A percentile compares a stretch with the other conserved stretches of the same genome.
Evolutionary conservation across 1,139 yeast genomes (phyloP).

Genomic region (Lipomyces yarrowii): DNA sequence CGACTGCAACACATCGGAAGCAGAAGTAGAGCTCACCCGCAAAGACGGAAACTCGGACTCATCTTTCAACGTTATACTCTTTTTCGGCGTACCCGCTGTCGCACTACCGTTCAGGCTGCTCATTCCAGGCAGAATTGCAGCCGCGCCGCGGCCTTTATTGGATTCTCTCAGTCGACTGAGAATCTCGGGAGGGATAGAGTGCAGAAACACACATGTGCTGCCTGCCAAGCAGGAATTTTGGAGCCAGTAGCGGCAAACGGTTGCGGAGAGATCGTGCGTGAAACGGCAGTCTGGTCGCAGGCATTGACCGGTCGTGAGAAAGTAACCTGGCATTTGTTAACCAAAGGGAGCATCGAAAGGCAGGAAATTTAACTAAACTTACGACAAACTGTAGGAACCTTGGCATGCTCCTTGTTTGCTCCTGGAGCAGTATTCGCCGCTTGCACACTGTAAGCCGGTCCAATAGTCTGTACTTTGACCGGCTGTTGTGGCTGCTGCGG

Average conservation of each 20-base stretch:
- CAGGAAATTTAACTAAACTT: constrained; percentile 5
- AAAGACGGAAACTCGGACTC: constrained; percentile 26
- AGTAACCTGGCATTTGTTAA: constrained; percentile 37
- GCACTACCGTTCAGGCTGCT: background rate
- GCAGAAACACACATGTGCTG: constrained; percentile 45
- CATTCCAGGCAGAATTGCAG: constrained; percentile 15
- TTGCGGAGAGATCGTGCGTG: constrained; percentile 47
- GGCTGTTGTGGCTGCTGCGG: constrained; percentile 5
- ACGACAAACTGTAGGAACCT: constrained; percentile 27
- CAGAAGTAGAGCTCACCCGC: constrained; percentile 4
- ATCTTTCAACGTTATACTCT: constrained; percentile 21
- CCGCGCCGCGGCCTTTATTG: constrained; percentile 16
- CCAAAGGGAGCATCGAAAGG: background rate
- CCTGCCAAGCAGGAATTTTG: constrained; percentile 49
- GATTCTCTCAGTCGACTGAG: constrained; percentile 28
- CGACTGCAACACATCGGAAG: background rate
- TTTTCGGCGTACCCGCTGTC: background rate
- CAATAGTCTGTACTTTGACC: constrained; percentile 22
- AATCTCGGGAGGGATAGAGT: constrained; percentile 41
- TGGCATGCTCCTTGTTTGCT: constrained; percentile 31
- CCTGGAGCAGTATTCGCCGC: constrained; percentile 14
- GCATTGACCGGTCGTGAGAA: constrained; percentile 47
- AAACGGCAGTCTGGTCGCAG: constrained; percentile 49
- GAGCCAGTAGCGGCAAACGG: constrained; percentile 51
- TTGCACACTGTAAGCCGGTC: constrained; percentile 26